Evolutionary conservation across 495 filamentous ascomycete genomes (phyloP).

Genomic region (Amphirosellinia nigrospora): DNA sequence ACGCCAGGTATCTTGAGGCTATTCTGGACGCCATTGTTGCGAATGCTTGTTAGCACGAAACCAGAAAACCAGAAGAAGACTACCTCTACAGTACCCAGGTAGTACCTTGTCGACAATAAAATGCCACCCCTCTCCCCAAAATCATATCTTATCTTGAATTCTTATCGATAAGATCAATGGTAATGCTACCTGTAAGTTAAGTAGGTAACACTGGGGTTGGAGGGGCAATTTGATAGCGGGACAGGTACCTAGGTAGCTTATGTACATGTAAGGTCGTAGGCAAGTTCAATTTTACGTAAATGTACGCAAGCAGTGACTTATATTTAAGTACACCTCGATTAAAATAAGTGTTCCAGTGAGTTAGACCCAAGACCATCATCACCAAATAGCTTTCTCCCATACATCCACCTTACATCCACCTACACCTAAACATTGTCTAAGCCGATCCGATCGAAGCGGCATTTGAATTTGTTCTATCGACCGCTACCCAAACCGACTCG

Average conservation of each 20-base stretch:
- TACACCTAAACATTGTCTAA: background rate
- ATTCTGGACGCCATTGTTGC: conserved; percentile 28
- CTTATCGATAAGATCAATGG: background rate
- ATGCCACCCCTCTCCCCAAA: background rate
- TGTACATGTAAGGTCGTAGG: background rate
- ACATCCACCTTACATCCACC: background rate
- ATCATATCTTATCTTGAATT: background rate
- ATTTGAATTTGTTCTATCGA: background rate
- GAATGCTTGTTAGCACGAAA: background rate
- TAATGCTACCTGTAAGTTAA: too few species aligned
- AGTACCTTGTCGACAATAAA: too few species aligned
- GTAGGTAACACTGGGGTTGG: background rate
- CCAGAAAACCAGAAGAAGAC: too few species aligned
- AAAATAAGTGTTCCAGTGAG: background rate
- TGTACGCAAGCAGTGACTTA: background rate
- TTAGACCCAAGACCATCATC: background rate
- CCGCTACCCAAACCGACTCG: background rate
- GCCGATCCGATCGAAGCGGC: background rate
- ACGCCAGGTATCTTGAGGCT: conserved; percentile 23
- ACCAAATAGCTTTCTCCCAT: background rate
- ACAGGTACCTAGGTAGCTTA: background rate
- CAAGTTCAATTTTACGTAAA: background rate
- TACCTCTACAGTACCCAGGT: too few species aligned
- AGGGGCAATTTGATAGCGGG: background rate
- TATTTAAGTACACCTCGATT: background rate